These are phyloP conservation scores for Coffea humblotiana DNA, from an alignment of 305 asterid genomes.

Conservation along the genomic window DNA sequence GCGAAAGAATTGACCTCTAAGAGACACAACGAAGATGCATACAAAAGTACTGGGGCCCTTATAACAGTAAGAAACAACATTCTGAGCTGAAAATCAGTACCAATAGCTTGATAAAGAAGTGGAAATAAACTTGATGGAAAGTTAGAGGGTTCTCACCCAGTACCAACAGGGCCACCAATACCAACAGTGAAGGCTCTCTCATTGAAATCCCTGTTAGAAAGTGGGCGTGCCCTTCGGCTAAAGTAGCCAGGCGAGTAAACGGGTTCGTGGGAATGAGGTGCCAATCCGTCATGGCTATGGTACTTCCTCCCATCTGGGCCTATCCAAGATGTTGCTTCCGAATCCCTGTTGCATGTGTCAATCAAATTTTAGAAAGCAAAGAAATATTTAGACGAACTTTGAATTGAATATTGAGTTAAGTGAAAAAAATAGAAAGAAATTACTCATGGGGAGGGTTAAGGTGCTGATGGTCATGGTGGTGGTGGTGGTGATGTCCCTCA, in stretches of 20 bases:
- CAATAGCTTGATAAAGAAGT: neutral
- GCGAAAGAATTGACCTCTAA: neutral
- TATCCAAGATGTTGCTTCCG: conserved; percentile 47
- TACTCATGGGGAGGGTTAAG: conserved; percentile 32
- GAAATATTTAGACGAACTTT: neutral
- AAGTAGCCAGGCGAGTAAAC: conserved; percentile 85
- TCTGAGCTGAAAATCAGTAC: neutral
- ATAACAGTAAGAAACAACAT: neutral
- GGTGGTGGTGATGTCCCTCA: conserved; percentile 11
- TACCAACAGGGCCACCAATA: conserved; percentile 97
- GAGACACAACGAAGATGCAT: neutral
- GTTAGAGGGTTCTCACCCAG: conserved; percentile 53
- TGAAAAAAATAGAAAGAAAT: neutral
- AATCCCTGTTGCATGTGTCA: conserved; percentile 45
- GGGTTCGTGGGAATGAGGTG: conserved; percentile 92
- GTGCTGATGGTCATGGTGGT: conserved; percentile 20
- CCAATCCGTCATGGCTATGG: conserved; percentile 95
- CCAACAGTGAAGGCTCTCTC: conserved; percentile 94
- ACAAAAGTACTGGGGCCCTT: neutral
- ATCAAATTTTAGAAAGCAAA: conserved; percentile 5
- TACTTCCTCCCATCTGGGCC: conserved; percentile 80
- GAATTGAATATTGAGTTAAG: neutral
- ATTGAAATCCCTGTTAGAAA: conserved; percentile 57
- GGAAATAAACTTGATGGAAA: neutral
- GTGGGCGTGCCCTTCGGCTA: conserved; percentile 79